Conservation (phyloP, 805 yeast species). For the Yarrowia sp. region DNA sequence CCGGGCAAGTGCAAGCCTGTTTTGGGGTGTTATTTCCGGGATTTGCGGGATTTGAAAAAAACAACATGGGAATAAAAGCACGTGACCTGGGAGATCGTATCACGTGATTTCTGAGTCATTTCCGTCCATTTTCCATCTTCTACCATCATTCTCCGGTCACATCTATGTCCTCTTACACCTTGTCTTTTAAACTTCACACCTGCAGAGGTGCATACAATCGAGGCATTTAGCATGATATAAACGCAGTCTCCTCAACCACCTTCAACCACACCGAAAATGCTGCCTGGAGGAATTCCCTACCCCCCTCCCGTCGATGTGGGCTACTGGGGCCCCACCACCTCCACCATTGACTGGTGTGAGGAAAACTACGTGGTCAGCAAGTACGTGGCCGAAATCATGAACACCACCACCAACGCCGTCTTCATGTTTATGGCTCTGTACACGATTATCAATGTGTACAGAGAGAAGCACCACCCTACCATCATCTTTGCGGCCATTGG, state of each 20-base stretch:
- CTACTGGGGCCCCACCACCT: constrained; percentile 46
- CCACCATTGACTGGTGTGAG: constrained; percentile 99
- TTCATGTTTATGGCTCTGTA: constrained; percentile 58
- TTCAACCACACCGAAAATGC: not conserved
- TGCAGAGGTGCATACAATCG: constrained; percentile 17
- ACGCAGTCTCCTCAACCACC: not conserved
- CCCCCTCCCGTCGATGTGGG: constrained; percentile 10
- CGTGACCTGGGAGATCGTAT: too few relatives aligned
- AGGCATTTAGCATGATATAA: constrained; percentile 25
- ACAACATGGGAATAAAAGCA: too few relatives aligned
- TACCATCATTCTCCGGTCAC: too few relatives aligned
- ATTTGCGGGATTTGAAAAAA: too few relatives aligned
- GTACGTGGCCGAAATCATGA: constrained; percentile 86
- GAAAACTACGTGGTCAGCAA: constrained; percentile 87
- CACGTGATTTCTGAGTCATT: too few relatives aligned
- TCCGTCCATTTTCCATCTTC: too few relatives aligned
- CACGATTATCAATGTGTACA: constrained; percentile 59
- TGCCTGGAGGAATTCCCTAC: constrained; percentile 16
- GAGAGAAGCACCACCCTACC: constrained; percentile 63
- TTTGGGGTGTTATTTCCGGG: too few relatives aligned
- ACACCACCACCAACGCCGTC: constrained; percentile 72
- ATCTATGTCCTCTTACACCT: too few relatives aligned
- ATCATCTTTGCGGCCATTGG: constrained; percentile 73
- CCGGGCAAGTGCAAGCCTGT: too few relatives aligned
- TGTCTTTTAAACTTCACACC: too few relatives aligned